Percentiles rank a stretch among this genome's conserved stretches.
Conservation (phyloP, 106 monocot species). For the Iris macrosiphon region DNA sequence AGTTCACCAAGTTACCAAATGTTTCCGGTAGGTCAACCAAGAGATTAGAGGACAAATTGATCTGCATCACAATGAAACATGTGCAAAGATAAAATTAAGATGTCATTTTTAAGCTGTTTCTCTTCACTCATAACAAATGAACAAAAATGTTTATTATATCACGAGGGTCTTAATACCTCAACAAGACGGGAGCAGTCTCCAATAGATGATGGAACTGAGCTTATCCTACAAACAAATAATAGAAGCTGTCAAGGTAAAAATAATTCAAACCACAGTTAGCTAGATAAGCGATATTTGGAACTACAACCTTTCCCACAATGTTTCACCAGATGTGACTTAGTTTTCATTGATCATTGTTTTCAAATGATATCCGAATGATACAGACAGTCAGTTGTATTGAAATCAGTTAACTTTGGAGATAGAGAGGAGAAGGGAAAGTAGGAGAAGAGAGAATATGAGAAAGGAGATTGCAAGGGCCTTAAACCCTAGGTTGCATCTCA, state of each 20-base stretch:
- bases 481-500: too few relatives aligned
- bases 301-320: too few relatives aligned
- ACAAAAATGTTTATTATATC: too few relatives aligned
- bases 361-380: too few relatives aligned
- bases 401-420: too few relatives aligned
- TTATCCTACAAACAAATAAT: slow-evolving; percentile 47
- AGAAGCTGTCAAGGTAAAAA: neutral
- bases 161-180: slow-evolving; percentile 40
- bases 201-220: slow-evolving; percentile 51
- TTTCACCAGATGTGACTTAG: too few relatives aligned
- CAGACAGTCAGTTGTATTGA: too few relatives aligned
- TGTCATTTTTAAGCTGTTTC: neutral
- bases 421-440: too few relatives aligned
- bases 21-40: slow-evolving; percentile 69
- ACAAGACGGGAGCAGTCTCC: slow-evolving; percentile 65
- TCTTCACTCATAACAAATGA: neutral
- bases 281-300: too few relatives aligned
- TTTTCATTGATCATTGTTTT: too few relatives aligned
- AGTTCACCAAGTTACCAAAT: slow-evolving; percentile 48
- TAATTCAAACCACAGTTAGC: neutral
- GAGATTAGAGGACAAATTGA: slow-evolving; percentile 82
- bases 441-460: too few relatives aligned
- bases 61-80: slow-evolving; percentile 31
- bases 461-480: too few relatives aligned
- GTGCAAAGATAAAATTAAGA: neutral